Percentiles rank a stretch among this genome's conserved stretches.
Evolutionary conservation across 305 asterid genomes (phyloP).

Genomic region (Fraxinus angustifolia): DNA sequence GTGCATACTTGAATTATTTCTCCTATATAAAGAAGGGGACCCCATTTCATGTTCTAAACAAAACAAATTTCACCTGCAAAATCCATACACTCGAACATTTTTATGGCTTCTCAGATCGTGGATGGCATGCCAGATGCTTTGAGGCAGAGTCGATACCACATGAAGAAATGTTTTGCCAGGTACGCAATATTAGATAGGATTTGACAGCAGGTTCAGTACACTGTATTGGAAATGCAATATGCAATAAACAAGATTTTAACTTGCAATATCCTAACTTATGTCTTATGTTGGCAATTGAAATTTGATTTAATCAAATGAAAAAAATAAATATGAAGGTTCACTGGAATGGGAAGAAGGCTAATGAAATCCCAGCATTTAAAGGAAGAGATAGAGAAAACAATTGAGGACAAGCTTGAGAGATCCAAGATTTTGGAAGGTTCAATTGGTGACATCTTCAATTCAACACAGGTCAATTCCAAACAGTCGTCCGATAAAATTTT

Average conservation of each 20-base stretch:
- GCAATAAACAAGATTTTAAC: background rate
- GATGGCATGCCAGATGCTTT: constrained; percentile 59
- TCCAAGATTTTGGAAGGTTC: constrained; percentile 54
- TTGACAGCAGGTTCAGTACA: background rate
- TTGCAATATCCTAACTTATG: background rate
- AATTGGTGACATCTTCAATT: constrained; percentile 53
- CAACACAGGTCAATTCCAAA: constrained; percentile 49
- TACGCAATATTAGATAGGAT: constrained; percentile 9
- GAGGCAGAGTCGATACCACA: constrained; percentile 53
- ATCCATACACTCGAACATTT: background rate
- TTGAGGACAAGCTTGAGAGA: constrained; percentile 65
- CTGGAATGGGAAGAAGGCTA: constrained; percentile 55
- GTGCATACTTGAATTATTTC: constrained; percentile 20
- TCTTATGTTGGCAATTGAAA: background rate
- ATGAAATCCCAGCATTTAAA: constrained; percentile 57
- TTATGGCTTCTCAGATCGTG: constrained; percentile 47
- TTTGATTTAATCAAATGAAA: background rate
- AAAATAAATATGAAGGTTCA: constrained; percentile 41
- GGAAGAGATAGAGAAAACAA: constrained; percentile 65
- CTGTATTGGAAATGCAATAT: background rate
- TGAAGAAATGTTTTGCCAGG: constrained; percentile 75
- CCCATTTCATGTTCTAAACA: constrained; percentile 25
- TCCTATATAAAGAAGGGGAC: constrained; percentile 37
- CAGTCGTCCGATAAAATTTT: background rate
- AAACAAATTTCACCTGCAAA: constrained; percentile 13